Evolutionary conservation across 2,329 filamentous ascomycete genomes (phyloP).

Genomic region (Amauroascus verrucosus): DNA sequence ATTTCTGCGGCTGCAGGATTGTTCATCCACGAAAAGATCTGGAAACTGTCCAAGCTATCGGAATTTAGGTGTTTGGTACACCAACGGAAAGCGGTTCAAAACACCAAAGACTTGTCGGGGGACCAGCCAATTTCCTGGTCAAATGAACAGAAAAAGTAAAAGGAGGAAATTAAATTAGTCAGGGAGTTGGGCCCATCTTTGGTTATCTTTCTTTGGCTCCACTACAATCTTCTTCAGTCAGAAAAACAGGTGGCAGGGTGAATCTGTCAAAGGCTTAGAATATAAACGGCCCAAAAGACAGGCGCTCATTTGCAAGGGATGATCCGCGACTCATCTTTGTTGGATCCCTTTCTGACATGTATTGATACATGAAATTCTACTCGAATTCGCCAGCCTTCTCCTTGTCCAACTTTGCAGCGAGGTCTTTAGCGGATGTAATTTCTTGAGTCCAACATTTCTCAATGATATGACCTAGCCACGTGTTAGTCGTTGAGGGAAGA

Average conservation of each 20-base stretch:
- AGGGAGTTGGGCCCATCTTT: neutral
- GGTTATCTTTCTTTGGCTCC: neutral
- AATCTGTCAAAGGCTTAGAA: conserved; percentile 9
- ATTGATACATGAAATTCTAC: conserved; percentile 5
- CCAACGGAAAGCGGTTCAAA: neutral
- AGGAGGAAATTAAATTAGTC: neutral
- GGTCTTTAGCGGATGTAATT: conserved; percentile 16
- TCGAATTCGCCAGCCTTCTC: conserved; percentile 7
- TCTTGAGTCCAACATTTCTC: conserved; percentile 13
- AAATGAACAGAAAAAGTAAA: neutral
- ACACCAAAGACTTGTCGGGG: neutral
- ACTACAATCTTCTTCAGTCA: neutral
- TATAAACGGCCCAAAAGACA: neutral
- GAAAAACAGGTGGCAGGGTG: neutral
- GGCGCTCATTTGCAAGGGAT: neutral
- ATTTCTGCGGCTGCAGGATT: conserved; percentile 7
- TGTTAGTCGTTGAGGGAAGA: conserved; percentile 8
- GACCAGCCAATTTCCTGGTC: neutral
- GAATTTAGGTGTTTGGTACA: neutral
- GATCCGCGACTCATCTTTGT: neutral
- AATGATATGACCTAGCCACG: conserved; percentile 12
- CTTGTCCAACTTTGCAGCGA: conserved; percentile 16
- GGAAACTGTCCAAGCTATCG: neutral
- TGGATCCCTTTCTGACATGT: neutral
- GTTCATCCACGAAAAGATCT: neutral